Conservation (phyloP, 192 early-diverging fungal genomes). For the Backusella sp. region DNA sequence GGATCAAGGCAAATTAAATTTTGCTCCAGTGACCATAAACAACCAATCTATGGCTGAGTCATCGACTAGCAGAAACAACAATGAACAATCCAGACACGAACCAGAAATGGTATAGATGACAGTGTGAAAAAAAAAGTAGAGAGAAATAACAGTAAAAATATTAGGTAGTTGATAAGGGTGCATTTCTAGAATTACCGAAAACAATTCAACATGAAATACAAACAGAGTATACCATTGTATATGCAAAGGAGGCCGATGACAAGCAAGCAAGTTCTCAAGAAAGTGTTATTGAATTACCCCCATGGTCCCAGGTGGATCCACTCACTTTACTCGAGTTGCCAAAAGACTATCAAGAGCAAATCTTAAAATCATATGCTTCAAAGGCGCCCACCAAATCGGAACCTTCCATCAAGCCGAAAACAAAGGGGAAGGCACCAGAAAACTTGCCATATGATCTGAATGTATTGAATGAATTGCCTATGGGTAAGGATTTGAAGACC, state of each 20-base stretch:
- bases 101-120: slow-evolving; percentile 9
- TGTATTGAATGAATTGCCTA: slow-evolving; percentile 12
- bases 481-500: neutral
- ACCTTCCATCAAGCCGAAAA: neutral
- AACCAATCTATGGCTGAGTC: neutral
- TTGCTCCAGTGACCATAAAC: neutral
- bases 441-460: neutral
- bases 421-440: neutral
- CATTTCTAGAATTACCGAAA: neutral
- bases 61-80: neutral
- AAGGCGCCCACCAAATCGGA: neutral
- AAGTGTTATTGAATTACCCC: slow-evolving; percentile 21
- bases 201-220: slow-evolving; percentile 42
- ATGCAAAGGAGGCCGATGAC: neutral
- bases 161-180: neutral
- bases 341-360: slow-evolving; percentile 23
- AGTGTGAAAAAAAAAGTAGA: too few species aligned
- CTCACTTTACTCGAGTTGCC: slow-evolving; percentile 39
- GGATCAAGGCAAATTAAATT: neutral
- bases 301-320: slow-evolving; percentile 53
- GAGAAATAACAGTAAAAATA: neutral
- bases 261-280: slow-evolving; percentile 24
- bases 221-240: neutral
- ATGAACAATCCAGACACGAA: neutral
- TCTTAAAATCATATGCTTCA: slow-evolving; percentile 24